Evolutionary conservation across 805 yeast genomes (phyloP).

Genomic region (Lipomyces chichibuensis): DNA sequence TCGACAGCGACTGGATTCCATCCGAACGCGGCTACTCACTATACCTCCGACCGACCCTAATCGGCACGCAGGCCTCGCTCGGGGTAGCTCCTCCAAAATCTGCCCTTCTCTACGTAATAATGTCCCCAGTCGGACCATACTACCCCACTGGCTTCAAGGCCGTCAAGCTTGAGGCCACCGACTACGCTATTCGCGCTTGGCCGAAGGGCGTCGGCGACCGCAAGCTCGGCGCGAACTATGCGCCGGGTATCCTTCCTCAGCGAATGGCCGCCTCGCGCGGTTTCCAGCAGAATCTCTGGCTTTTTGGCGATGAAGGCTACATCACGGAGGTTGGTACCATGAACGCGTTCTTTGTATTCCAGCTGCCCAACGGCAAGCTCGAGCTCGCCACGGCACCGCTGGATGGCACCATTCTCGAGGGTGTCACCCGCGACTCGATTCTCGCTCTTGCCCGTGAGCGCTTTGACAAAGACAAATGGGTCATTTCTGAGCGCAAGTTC

Average conservation of each 20-base stretch:
- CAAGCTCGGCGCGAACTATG: conserved; percentile 96
- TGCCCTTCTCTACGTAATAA: conserved; percentile 83
- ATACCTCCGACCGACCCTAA: conserved; percentile 92
- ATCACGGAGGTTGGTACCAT: conserved; percentile 98
- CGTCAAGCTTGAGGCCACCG: conserved; percentile 90
- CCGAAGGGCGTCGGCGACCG: conserved; percentile 98
- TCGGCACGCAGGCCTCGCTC: conserved; percentile 85
- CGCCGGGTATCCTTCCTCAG: conserved; percentile 92
- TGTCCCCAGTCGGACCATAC: conserved; percentile 97
- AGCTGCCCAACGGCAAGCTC: conserved; percentile 64
- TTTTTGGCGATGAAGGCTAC: conserved; percentile 84
- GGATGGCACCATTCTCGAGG: conserved; percentile 96
- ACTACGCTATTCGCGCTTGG: conserved; percentile 97
- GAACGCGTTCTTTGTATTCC: conserved; percentile 89
- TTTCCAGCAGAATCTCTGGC: conserved; percentile 94
- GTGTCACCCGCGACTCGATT: conserved; percentile 93
- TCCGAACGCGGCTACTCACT: conserved; percentile 84
- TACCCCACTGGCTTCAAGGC: conserved; percentile 95
- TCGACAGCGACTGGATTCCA: conserved; percentile 82
- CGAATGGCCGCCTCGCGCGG: conserved; percentile 88
- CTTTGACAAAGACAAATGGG: conserved; percentile 78
- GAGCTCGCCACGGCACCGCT: conserved; percentile 95
- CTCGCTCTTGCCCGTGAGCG: conserved; percentile 74
- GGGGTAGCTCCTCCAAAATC: conserved; percentile 84
- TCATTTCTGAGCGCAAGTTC: conserved; percentile 76